Evolutionary conservation across 805 yeast species (phyloP).

Genomic region (Candida piceae): DNA sequence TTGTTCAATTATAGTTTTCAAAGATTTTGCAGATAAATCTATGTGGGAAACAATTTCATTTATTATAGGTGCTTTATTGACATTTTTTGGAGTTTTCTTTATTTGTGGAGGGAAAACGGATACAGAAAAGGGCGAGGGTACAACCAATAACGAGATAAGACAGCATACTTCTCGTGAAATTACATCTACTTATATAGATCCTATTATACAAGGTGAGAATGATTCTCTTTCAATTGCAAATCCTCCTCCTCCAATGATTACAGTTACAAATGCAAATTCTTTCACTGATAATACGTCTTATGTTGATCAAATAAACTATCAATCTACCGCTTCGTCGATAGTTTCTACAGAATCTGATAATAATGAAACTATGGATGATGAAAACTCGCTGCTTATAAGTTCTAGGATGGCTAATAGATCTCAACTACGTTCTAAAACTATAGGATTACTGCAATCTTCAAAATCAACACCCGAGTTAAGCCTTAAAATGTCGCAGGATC

Average conservation of each 20-base stretch:
- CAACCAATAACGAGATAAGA: not conserved
- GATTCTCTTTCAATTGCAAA: not conserved
- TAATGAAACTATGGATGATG: too few species aligned
- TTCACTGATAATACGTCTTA: not conserved
- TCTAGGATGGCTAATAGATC: too few species aligned
- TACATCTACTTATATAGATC: not conserved
- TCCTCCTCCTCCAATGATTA: too few species aligned
- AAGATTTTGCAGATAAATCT: conserved; percentile 33
- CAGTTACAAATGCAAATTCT: too few species aligned
- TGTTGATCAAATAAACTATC: too few species aligned
- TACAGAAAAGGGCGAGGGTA: not conserved
- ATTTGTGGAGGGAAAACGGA: conserved; percentile 23
- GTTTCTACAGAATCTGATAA: not conserved
- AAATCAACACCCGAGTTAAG: conserved; percentile 5
- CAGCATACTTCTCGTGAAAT: not conserved
- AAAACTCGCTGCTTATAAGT: too few species aligned
- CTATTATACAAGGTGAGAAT: not conserved
- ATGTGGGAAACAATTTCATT: conserved; percentile 22
- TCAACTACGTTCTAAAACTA: too few species aligned
- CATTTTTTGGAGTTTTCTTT: conserved; percentile 38
- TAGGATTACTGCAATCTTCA: conserved; percentile 13
- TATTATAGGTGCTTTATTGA: conserved; percentile 31
- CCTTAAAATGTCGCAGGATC: not conserved
- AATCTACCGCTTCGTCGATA: too few species aligned
- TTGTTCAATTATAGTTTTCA: conserved; percentile 38